phyloP scores from a whole-genome alignment of 495 filamentous ascomycete genomes.

The Parachaetomium inaequale region DNA sequence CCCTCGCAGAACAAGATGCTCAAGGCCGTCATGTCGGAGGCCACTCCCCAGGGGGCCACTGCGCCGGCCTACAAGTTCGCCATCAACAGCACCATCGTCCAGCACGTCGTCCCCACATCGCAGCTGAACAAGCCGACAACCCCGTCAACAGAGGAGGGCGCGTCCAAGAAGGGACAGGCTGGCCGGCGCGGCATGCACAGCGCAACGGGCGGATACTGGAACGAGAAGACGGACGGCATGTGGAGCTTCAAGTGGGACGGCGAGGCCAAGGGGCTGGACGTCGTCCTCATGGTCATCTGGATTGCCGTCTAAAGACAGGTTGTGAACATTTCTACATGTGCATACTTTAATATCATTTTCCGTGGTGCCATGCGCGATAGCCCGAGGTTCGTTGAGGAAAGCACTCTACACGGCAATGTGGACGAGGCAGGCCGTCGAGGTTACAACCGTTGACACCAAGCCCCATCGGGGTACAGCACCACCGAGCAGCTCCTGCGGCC shows the following conservation, averaged over 20 bases:
- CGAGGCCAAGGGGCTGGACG: slow-evolving; percentile 80
- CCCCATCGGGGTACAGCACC: background rate
- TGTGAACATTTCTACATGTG: background rate
- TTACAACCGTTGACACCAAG: background rate
- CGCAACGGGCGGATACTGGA: slow-evolving; percentile 93
- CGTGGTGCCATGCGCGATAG: background rate
- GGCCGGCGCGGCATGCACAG: slow-evolving; percentile 94
- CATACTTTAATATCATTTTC: background rate
- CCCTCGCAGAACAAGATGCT: slow-evolving; percentile 72
- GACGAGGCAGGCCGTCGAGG: background rate
- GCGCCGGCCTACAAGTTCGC: slow-evolving; percentile 74
- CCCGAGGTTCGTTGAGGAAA: background rate
- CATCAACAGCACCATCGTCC: slow-evolving; percentile 96
- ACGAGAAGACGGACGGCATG: slow-evolving; percentile 95
- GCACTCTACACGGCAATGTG: background rate
- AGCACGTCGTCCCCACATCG: slow-evolving; percentile 65
- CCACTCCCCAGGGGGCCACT: slow-evolving; percentile 54
- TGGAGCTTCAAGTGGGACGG: slow-evolving; percentile 95
- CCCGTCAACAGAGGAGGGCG: slow-evolving; percentile 25
- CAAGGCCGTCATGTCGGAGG: slow-evolving; percentile 77
- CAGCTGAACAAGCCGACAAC: slow-evolving; percentile 47
- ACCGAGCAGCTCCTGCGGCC: background rate
- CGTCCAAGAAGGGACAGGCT: slow-evolving; percentile 57
- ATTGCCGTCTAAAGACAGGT: slow-evolving; percentile 51
- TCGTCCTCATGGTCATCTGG: slow-evolving; percentile 91